Evolutionary conservation across 2,329 filamentous ascomycete genomes (phyloP), one percentile per base, ranked within the genome.

Genomic region (Aspergillus novoparasiticus): DNA sequence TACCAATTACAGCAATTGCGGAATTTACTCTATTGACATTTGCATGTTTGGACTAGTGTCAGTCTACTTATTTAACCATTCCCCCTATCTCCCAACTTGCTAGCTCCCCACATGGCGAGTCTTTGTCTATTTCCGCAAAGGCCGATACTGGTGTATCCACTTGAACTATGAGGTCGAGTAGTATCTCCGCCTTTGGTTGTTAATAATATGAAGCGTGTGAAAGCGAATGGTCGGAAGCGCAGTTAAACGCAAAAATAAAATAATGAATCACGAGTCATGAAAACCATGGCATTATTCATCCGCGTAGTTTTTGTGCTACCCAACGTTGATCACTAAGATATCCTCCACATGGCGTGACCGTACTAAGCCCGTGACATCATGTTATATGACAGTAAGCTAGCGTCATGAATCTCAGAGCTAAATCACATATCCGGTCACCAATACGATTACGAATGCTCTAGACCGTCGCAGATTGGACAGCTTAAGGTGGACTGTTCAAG

Each of bases 251-350:
- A 55, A 23, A 45, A 57, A 41, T 57, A 46, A 53, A 54, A 56
- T 63, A 63, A 63, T 63, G 61, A 63, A 63, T 63, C 57, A 63
- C 56, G 61, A 63, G 57, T 60, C 53, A 63, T 63, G 61, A 60
- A 23, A 4, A 46, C 39, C 23, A 30, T 50, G 19, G 9, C 30
- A 51, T 30, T 51, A 11, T 51, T 19, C 26, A 28, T n/a, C n/a
- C 14, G 3, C 28, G 28, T 51, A 51, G 48, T 14, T 28, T 50
- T 32, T 16, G 19, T 21, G n/a, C 11, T 11, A 19, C 30, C 9
- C 6, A 30, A n/a, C 12, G 16, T 26, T 16, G 34, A 16, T 36
- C 34, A 36, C 14, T 19, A 32, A 32, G 26, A 32, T 51, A 32
- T 32, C 26, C 6, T 50, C 23, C 14, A 30, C 46, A 50, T 50